phyloP scores from a whole-genome alignment of 306 rosid genomes.

The Citrullus colocynthis region DNA sequence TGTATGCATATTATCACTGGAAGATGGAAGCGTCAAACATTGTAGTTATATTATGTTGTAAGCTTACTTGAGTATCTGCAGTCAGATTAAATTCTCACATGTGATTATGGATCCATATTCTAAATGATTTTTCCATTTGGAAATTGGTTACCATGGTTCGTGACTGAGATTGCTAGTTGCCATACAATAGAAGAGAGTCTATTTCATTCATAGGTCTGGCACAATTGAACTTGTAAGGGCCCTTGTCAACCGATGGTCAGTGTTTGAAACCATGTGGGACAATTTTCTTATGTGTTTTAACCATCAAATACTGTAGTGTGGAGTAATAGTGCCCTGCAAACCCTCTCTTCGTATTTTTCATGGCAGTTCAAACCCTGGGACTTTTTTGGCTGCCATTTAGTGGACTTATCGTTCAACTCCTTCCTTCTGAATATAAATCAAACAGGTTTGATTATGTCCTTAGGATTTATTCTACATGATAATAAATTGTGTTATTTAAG shows the following conservation, averaged over 20 bases:
- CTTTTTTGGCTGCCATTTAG: not conserved
- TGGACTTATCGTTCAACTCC: not conserved
- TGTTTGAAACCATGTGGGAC: not conserved
- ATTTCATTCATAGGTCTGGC: not conserved
- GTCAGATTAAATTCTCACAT: not conserved
- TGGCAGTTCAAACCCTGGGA: not conserved
- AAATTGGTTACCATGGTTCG: not conserved
- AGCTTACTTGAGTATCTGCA: not conserved
- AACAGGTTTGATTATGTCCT: not conserved
- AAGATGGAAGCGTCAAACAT: not conserved
- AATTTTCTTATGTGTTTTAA: not conserved
- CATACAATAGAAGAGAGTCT: not conserved
- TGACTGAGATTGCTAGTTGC: not conserved
- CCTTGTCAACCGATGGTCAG: not conserved
- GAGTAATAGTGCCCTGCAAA: not conserved
- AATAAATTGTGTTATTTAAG: not conserved
- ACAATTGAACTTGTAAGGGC: not conserved
- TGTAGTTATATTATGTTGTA: not conserved
- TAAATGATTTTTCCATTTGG: not conserved
- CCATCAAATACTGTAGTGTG: not conserved
- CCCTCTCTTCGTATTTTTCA: not conserved
- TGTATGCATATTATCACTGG: not conserved
- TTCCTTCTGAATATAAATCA: not conserved
- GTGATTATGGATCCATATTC: not conserved
- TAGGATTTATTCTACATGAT: not conserved